Conservation (phyloP, 2,329 filamentous ascomycete genomes). For the Colletotrichum sp. region DNA sequence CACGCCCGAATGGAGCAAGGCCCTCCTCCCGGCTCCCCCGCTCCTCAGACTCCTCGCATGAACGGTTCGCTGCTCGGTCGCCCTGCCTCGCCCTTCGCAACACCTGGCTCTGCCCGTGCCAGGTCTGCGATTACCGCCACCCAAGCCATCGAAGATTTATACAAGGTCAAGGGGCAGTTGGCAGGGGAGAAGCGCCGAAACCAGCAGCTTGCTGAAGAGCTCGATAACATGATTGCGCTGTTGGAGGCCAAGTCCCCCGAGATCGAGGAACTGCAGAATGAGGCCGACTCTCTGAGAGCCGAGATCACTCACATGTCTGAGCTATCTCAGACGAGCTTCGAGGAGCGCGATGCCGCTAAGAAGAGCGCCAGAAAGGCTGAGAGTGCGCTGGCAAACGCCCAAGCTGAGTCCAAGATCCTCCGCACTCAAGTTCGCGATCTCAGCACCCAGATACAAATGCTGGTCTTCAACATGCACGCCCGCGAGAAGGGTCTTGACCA, state of each 20-base stretch:
- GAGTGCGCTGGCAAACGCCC: slow-evolving; percentile 67
- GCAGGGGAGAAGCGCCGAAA: slow-evolving; percentile 76
- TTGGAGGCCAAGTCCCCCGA: slow-evolving; percentile 88
- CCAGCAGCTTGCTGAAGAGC: slow-evolving; percentile 74
- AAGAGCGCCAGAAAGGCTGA: slow-evolving; percentile 82
- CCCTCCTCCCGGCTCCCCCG: slow-evolving; percentile 45
- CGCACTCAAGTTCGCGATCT: slow-evolving; percentile 88
- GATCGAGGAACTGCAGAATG: slow-evolving; percentile 81
- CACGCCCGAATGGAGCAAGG: slow-evolving; percentile 53
- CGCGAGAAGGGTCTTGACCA: slow-evolving; percentile 79
- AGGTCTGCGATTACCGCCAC: slow-evolving; percentile 64
- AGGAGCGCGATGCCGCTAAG: slow-evolving; percentile 79
- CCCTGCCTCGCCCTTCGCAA: slow-evolving; percentile 66
- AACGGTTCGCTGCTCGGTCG: slow-evolving; percentile 61
- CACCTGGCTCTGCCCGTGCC: slow-evolving; percentile 61
- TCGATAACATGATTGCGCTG: slow-evolving; percentile 86
- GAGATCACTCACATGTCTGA: slow-evolving; percentile 87
- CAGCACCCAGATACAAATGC: slow-evolving; percentile 86
- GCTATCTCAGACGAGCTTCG: slow-evolving; percentile 80
- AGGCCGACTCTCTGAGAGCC: slow-evolving; percentile 79
- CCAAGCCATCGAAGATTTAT: slow-evolving; percentile 68
- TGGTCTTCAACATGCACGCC: slow-evolving; percentile 85
- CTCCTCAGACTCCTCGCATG: slow-evolving; percentile 64
- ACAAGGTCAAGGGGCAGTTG: slow-evolving; percentile 74
- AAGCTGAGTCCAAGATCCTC: slow-evolving; percentile 77